These are phyloP conservation scores for Leccinum variicolor DNA, from an alignment of 768 basidiomycete genomes.

Conservation along the genomic window DNA sequence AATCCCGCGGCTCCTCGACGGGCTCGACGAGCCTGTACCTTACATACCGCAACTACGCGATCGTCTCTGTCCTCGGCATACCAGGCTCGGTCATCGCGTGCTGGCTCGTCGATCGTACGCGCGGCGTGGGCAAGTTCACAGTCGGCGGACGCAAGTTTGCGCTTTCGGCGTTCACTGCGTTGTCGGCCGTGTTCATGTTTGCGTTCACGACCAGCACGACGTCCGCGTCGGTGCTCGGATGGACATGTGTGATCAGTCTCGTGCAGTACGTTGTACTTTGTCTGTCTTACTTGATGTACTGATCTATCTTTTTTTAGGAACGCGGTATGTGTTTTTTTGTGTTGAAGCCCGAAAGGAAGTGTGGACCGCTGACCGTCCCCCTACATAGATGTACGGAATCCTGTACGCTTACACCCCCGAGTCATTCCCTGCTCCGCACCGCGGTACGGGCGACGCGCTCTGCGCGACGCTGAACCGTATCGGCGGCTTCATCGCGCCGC, in stretches of 20 bases:
- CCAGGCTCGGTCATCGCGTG: conserved; percentile 48
- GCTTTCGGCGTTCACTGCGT: conserved; percentile 41
- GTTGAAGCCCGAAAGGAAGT: too few relatives aligned
- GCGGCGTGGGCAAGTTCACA: conserved; percentile 30
- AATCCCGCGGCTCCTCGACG: conserved; percentile 29
- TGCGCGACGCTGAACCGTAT: conserved; percentile 47
- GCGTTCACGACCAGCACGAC: conserved; percentile 48
- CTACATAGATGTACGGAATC: conserved; percentile 47
- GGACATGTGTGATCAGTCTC: conserved; percentile 41
- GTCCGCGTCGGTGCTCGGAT: conserved; percentile 39
- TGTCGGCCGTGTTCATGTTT: conserved; percentile 49
- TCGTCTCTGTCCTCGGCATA: conserved; percentile 44
- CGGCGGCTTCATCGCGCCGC: conserved; percentile 45
- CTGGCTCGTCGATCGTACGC: conserved; percentile 42
- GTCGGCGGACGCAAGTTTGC: conserved; percentile 46
- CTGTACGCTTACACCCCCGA: conserved; percentile 59
- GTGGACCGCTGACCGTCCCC: not conserved
- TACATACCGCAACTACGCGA: conserved; percentile 49
- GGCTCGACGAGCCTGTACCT: conserved; percentile 19
- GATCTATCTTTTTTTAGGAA: conserved; percentile 19
- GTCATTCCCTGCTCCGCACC: conserved; percentile 54
- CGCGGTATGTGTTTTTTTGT: conserved; percentile 34
- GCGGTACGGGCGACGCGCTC: conserved; percentile 53
- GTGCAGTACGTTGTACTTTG: conserved; percentile 35
- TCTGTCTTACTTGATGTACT: not conserved